Evolutionary conservation across 1,284 basidiomycete genomes (phyloP).

Genomic region (Heterobasidion annosum): DNA sequence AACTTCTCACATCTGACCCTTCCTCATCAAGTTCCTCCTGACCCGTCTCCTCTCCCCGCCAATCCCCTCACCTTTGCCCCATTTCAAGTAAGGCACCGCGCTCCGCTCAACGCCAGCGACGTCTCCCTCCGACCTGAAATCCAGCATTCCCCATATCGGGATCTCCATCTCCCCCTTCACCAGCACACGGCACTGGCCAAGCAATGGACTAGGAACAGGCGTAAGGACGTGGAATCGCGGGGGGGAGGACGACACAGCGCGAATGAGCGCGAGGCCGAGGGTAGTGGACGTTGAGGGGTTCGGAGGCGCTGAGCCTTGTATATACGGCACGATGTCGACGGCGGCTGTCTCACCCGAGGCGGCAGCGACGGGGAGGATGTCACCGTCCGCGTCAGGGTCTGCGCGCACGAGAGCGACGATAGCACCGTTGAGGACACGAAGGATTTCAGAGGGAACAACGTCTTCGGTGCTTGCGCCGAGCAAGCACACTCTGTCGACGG

Average conservation of each 20-base stretch:
- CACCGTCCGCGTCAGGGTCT: constrained; percentile 6
- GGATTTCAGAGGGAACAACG: constrained; percentile 56
- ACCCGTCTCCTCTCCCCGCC: constrained; percentile 68
- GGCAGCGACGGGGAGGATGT: not conserved
- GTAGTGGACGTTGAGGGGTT: constrained; percentile 49
- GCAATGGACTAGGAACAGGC: constrained; percentile 43
- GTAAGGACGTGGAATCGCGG: constrained; percentile 64
- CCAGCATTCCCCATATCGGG: constrained; percentile 82
- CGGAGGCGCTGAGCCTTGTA: constrained; percentile 42
- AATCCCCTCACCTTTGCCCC: constrained; percentile 57
- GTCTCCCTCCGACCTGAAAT: constrained; percentile 43
- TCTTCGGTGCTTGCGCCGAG: constrained; percentile 70
- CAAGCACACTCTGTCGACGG: constrained; percentile 56
- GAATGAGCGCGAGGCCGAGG: constrained; percentile 66
- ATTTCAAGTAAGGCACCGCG: constrained; percentile 76
- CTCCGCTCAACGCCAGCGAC: constrained; percentile 49
- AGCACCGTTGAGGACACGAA: constrained; percentile 70
- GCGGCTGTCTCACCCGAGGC: not conserved
- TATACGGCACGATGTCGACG: constrained; percentile 37
- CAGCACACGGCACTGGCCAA: constrained; percentile 39
- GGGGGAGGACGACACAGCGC: constrained; percentile 37
- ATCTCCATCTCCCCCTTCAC: constrained; percentile 86
- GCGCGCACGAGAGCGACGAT: constrained; percentile 64
- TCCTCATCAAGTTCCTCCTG: constrained; percentile 85
- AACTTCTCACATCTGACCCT: constrained; percentile 52